These are phyloP conservation scores for Arachis stenosperma DNA, from an alignment of 306 rosid genomes.

Conservation along the genomic window DNA sequence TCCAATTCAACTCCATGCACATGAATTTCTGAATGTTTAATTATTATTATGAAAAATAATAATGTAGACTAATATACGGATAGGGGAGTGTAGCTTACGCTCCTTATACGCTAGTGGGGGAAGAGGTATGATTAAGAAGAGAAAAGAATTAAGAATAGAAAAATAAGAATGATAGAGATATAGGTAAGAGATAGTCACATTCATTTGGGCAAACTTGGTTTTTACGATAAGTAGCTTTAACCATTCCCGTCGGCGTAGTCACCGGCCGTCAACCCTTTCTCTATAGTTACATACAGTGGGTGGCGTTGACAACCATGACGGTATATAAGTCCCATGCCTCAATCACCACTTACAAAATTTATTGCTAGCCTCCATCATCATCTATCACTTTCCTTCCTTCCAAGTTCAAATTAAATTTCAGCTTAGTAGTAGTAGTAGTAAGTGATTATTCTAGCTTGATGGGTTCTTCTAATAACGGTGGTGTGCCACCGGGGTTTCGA, in stretches of 20 bases:
- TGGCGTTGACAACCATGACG: slow-evolving; percentile 57
- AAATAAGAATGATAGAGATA: background rate
- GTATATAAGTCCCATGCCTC: slow-evolving; percentile 52
- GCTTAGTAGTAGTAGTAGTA: too few relatives aligned
- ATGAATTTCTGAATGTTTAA: too few relatives aligned
- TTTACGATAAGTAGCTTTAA: slow-evolving; percentile 79
- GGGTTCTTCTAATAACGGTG: slow-evolving; percentile 76
- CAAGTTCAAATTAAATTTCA: background rate
- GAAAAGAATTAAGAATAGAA: slow-evolving; percentile 13
- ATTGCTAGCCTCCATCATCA: background rate
- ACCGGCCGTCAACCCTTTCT: slow-evolving; percentile 90
- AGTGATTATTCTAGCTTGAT: slow-evolving; percentile 3
- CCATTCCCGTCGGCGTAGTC: slow-evolving; percentile 92
- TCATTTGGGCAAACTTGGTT: slow-evolving; percentile 62
- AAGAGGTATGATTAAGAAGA: slow-evolving; percentile 19
- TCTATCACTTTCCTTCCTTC: background rate
- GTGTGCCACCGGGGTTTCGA: slow-evolving; percentile 95
- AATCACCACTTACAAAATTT: slow-evolving; percentile 39
- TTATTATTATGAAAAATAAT: background rate
- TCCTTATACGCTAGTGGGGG: slow-evolving; percentile 43
- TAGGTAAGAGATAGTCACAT: slow-evolving; percentile 34
- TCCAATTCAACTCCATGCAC: too few relatives aligned
- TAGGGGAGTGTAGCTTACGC: slow-evolving; percentile 59
- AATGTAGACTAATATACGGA: background rate
- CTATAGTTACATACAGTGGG: slow-evolving; percentile 39